These are phyloP conservation scores for Moricandia moricandioides DNA, from an alignment of 345 rosid species.

Conservation along the genomic window DNA sequence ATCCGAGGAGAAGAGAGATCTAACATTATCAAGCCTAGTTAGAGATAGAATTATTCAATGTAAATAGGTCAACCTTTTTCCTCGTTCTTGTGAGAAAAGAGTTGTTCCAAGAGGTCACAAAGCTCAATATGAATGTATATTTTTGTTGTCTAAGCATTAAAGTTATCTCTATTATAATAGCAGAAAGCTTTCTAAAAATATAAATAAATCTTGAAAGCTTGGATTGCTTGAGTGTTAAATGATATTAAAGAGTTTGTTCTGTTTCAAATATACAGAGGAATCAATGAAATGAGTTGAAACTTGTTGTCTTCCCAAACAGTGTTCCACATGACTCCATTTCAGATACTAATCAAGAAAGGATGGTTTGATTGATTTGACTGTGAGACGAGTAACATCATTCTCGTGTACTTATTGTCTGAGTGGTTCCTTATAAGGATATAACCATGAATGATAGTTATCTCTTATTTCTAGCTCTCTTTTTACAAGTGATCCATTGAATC, in stretches of 20 bases:
- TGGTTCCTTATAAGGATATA: neutral
- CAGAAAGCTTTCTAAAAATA: neutral
- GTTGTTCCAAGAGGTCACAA: slow-evolving; percentile 7
- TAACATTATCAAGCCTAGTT: neutral
- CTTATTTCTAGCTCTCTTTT: neutral
- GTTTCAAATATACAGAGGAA: neutral
- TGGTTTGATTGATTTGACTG: neutral
- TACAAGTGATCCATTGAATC: neutral
- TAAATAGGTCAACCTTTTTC: neutral
- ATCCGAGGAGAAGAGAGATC: neutral
- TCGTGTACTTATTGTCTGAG: too few species aligned
- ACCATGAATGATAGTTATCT: neutral
- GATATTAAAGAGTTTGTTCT: neutral
- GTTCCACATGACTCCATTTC: neutral
- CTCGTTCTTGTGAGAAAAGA: slow-evolving; percentile 16
- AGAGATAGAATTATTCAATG: slow-evolving; percentile 6
- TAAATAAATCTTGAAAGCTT: neutral
- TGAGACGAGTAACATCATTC: neutral
- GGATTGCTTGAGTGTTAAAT: neutral
- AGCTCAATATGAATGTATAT: neutral
- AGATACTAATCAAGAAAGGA: neutral
- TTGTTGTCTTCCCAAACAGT: neutral
- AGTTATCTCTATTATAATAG: neutral
- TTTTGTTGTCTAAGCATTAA: neutral
- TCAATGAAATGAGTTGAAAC: neutral